These are phyloP conservation scores for Neltuma alba DNA, from an alignment of 306 rosid genomes.

Conservation along the genomic window DNA sequence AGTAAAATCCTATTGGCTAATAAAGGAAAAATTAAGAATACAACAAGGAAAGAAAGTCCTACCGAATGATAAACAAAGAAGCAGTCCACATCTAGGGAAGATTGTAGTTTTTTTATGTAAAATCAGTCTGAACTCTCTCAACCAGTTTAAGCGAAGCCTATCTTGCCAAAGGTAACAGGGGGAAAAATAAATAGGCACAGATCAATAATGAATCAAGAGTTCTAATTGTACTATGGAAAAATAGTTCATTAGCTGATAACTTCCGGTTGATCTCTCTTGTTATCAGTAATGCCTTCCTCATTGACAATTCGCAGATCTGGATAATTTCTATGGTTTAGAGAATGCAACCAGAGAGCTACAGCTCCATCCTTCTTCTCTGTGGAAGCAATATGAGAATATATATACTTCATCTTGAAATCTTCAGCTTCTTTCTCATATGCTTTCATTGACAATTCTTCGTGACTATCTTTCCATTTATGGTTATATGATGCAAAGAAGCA, in stretches of 20 bases:
- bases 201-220: constrained; percentile 28
- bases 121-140: constrained; percentile 5
- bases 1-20: background rate
- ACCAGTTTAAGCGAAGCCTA: constrained; percentile 23
- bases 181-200: constrained; percentile 1
- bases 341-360: constrained; percentile 89
- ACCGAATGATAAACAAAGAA: constrained; percentile 8
- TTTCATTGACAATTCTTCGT: constrained; percentile 86
- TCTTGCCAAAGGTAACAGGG: background rate
- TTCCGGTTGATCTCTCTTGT: constrained; percentile 31
- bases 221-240: constrained; percentile 26
- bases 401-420: constrained; percentile 80
- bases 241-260: constrained; percentile 35
- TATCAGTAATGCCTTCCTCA: constrained; percentile 32
- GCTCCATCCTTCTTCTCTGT: constrained; percentile 87
- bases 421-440: constrained; percentile 72
- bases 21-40: background rate
- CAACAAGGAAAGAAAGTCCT: background rate
- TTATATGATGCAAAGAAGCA: constrained; percentile 86
- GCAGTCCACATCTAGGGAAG: background rate
- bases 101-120: constrained; percentile 1
- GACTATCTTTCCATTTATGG: constrained; percentile 91
- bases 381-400: constrained; percentile 78
- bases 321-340: constrained; percentile 87
- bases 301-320: constrained; percentile 58